Evolutionary conservation across 805 yeast genomes (phyloP).

Genomic region (Scheffersomyces coipomensis): DNA sequence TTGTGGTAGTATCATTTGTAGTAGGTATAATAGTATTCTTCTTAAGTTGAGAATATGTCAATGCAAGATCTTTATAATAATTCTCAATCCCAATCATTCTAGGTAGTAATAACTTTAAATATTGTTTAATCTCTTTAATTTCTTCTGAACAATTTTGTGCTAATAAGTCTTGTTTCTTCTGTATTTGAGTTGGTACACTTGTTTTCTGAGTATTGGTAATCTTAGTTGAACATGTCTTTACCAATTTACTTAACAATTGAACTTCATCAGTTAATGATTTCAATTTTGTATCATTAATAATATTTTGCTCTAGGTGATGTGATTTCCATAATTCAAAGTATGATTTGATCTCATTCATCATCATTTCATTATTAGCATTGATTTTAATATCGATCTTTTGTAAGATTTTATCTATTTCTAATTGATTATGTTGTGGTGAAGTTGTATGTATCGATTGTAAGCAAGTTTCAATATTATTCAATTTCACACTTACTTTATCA

Average conservation of each 20-base stretch:
- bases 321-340: not conserved
- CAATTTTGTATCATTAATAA: not conserved
- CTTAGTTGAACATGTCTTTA: too few relatives aligned
- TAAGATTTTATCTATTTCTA: not conserved
- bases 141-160: conserved; percentile 1
- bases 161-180: too few relatives aligned
- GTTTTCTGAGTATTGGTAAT: too few relatives aligned
- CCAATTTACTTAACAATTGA: not conserved
- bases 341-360: not conserved
- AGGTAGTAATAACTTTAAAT: conserved; percentile 14
- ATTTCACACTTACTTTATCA: not conserved
- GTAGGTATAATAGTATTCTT: not conserved
- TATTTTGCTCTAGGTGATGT: too few relatives aligned
- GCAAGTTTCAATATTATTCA: not conserved
- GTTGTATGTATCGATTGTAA: not conserved
- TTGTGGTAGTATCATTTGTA: not conserved
- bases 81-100: conserved; percentile 11
- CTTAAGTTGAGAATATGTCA: not conserved
- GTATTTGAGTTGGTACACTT: too few relatives aligned
- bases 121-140: conserved; percentile 14
- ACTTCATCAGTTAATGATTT: not conserved
- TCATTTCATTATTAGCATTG: not conserved
- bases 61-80: not conserved
- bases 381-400: not conserved
- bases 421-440: not conserved